These are phyloP conservation scores for Lactifluus subvellereus DNA, from an alignment of 768 basidiomycete genomes.

Conservation along the genomic window DNA sequence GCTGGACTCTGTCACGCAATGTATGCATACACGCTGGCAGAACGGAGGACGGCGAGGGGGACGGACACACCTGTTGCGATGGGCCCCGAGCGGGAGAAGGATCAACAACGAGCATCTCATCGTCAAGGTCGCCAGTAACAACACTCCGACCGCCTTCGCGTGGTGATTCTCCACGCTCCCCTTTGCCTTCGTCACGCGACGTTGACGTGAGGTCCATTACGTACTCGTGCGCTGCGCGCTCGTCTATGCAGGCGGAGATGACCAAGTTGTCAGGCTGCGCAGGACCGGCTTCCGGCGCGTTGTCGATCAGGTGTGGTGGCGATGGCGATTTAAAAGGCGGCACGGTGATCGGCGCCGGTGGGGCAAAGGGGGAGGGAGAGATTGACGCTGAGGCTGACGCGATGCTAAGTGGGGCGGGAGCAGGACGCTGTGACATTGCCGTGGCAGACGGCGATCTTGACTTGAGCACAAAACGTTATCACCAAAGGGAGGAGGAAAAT, in stretches of 20 bases:
- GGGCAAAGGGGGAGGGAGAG: slow-evolving; percentile 14
- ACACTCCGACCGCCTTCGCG: not conserved
- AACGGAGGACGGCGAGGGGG: not conserved
- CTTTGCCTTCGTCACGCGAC: not conserved
- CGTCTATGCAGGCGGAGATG: not conserved
- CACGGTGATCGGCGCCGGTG: not conserved
- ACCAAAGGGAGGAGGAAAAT: not conserved
- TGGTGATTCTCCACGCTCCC: not conserved
- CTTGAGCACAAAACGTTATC: not conserved
- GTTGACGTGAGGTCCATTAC: not conserved
- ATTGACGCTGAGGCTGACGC: not conserved
- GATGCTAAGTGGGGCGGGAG: not conserved
- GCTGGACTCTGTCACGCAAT: not conserved
- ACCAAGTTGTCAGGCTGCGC: not conserved
- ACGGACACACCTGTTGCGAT: slow-evolving; percentile 5
- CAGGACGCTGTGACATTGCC: not conserved
- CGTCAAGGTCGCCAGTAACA: not conserved
- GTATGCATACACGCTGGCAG: not conserved
- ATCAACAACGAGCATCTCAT: not conserved
- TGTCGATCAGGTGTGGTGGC: not conserved
- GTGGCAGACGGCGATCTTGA: not conserved
- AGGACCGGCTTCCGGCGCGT: not conserved
- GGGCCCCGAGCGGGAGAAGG: not conserved
- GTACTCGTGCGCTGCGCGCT: not conserved
- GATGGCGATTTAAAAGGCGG: not conserved